phyloP scores from a whole-genome alignment of 768 basidiomycete species.

The Tylopilus rubrobrunneus region DNA sequence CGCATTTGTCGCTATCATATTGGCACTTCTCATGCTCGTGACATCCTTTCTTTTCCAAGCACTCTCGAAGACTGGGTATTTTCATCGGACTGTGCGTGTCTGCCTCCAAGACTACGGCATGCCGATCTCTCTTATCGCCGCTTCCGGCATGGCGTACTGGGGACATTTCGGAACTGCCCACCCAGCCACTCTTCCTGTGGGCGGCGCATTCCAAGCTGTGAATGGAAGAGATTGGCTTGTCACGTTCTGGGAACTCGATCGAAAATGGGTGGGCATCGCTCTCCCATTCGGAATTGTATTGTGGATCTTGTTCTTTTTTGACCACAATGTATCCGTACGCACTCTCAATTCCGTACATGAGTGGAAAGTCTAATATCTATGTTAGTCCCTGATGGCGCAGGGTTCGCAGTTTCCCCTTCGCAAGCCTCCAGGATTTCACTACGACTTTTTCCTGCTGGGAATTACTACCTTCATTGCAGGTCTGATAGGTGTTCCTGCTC shows the following conservation, averaged over 20 bases:
- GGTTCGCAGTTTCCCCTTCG: constrained; percentile 82
- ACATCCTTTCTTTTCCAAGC: constrained; percentile 70
- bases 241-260: constrained; percentile 82
- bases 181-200: constrained; percentile 64
- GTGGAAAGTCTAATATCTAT: not conserved
- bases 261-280: constrained; percentile 61
- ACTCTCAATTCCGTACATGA: not conserved
- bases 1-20: constrained; percentile 60
- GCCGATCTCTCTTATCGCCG: constrained; percentile 78
- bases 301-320: constrained; percentile 93
- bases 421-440: constrained; percentile 88
- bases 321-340: constrained; percentile 84
- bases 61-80: constrained; percentile 58
- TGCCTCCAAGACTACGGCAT: constrained; percentile 88
- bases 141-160: constrained; percentile 84
- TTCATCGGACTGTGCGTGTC: constrained; percentile 69
- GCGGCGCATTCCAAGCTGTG: constrained; percentile 65
- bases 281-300: constrained; percentile 86
- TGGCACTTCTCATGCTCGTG: constrained; percentile 75
- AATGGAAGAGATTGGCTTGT: constrained; percentile 80
- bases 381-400: constrained; percentile 87
- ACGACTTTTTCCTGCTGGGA: constrained; percentile 89
- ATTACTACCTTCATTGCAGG: constrained; percentile 87
- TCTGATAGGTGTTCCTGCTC: constrained; percentile 81
- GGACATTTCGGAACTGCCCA: constrained; percentile 62